Evolutionary conservation across 371 early-diverging fungal species (phyloP).

Genomic region (Mucor velutinosus): DNA sequence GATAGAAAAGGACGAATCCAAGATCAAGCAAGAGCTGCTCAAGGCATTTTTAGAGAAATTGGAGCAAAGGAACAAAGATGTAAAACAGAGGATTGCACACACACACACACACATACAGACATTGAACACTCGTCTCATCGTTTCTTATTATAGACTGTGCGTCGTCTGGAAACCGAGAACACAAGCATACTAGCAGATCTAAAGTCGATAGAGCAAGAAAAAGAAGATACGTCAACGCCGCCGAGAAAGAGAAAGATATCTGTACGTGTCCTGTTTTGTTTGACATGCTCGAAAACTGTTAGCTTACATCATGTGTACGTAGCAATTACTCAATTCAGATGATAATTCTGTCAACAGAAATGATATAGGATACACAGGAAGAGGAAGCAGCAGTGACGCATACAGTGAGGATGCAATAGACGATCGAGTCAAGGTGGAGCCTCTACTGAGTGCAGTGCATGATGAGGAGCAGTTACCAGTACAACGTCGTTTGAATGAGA

Average conservation of each 20-base stretch:
- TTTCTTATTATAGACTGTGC: neutral
- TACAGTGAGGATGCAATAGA: neutral
- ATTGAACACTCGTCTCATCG: neutral
- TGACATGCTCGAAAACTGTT: neutral
- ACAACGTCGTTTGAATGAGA: slow-evolving; percentile 52
- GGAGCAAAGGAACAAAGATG: slow-evolving; percentile 3
- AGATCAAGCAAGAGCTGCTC: slow-evolving; percentile 53
- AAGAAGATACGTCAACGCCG: neutral
- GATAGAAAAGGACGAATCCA: slow-evolving; percentile 50
- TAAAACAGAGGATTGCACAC: neutral
- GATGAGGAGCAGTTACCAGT: slow-evolving; percentile 1
- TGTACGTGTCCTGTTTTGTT: neutral
- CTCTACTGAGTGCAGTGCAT: neutral
- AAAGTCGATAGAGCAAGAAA: neutral
- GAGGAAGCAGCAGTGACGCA: neutral
- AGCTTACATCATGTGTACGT: neutral
- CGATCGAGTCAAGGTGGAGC: neutral
- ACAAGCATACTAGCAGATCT: neutral
- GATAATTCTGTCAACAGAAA: neutral
- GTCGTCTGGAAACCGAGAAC: neutral
- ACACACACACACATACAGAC: neutral
- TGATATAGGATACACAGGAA: neutral
- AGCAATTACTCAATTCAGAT: neutral
- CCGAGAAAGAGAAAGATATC: slow-evolving; percentile 1
- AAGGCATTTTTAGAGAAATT: slow-evolving; percentile 6